Conservation (phyloP, 2,329 filamentous ascomycete species). For the Cladorrhinum sp. region DNA sequence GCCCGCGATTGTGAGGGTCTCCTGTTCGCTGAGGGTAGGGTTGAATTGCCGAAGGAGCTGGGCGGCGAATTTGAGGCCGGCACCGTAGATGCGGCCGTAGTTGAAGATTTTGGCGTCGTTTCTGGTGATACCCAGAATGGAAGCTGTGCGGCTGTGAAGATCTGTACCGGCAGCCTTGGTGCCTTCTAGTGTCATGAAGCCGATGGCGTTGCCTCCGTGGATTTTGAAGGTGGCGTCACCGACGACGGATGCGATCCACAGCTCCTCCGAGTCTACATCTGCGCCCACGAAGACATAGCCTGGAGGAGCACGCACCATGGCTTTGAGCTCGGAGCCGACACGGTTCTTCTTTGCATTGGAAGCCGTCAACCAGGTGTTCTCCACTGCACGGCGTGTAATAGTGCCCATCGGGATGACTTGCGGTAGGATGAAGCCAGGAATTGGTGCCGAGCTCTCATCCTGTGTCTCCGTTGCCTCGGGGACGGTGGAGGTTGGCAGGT, state of each 20-base stretch:
- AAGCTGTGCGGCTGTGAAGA: constrained; percentile 87
- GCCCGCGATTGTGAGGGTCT: constrained; percentile 72
- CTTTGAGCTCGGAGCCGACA: constrained; percentile 93
- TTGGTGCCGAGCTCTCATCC: constrained; percentile 23
- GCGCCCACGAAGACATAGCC: constrained; percentile 95
- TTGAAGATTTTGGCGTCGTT: constrained; percentile 98
- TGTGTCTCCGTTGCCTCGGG: too few species aligned
- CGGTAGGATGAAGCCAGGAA: constrained; percentile 80
- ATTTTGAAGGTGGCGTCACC: constrained; percentile 93
- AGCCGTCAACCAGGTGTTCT: constrained; percentile 97
- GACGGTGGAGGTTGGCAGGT: constrained; percentile 35
- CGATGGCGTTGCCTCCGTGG: constrained; percentile 93
- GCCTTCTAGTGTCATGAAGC: constrained; percentile 98
- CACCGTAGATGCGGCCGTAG: constrained; percentile 98
- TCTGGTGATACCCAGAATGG: constrained; percentile 87
- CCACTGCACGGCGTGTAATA: constrained; percentile 87
- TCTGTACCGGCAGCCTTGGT: constrained; percentile 93
- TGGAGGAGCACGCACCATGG: constrained; percentile 88
- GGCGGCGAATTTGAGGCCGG: constrained; percentile 87
- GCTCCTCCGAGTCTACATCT: constrained; percentile 93
- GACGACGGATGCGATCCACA: constrained; percentile 96
- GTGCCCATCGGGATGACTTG: constrained; percentile 99
- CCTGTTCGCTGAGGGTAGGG: constrained; percentile 70
- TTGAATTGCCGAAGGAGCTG: constrained; percentile 93
- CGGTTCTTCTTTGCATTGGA: constrained; percentile 96